Evolutionary conservation across 768 basidiomycete species (phyloP), one percentile per base, ranked within the genome.

Genomic region (Galerina sulciceps): DNA sequence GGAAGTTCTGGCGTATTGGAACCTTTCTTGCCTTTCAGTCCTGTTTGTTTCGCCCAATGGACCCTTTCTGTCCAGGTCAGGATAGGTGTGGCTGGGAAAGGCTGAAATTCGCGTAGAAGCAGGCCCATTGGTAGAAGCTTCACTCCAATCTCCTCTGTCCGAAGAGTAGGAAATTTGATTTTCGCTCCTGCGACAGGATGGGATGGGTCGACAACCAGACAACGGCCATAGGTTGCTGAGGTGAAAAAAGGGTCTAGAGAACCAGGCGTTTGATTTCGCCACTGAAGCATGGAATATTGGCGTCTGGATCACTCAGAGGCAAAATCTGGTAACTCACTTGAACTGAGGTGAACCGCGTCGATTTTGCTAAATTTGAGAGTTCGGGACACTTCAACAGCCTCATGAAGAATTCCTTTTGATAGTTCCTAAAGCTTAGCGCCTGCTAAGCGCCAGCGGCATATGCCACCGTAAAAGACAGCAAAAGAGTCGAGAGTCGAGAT

Each of bases 221-320:
- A 23, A 40, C 13, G 4, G 4, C 52, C 42, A 40, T 37, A 34
- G 15, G 18, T n/a, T 35, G 22, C 15, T 22, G 34, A 43, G 50
- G 40, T 20, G 43, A 69, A 49, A 23, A 72, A 48, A 0, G 64
- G 49, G 11, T 57, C 54, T 13, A 65, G 52, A 15, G 72, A 69
- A 9, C 81, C 82, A 0, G 79, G 80, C 4, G 73, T 78, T 53
- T 79, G 79, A 40, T 72, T 66, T 22, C 72, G 74, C 64, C 77
- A 80, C 81, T 82, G 47, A 6, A 38, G 31, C 15, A 17, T 8
- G 34, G 36, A 10, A 26, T 36, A n/a, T n/a, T n/a, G n/a, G n/a
- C n/a, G n/a, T n/a, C n/a, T n/a, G 47, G 45, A 38, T n/a, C n/a
- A 41, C 43, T 43, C 31, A 13, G 42, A 35, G 42, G 13, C 37